phyloP scores from a whole-genome alignment of 1,284 basidiomycete genomes.

The Moesziomyces sp. region DNA sequence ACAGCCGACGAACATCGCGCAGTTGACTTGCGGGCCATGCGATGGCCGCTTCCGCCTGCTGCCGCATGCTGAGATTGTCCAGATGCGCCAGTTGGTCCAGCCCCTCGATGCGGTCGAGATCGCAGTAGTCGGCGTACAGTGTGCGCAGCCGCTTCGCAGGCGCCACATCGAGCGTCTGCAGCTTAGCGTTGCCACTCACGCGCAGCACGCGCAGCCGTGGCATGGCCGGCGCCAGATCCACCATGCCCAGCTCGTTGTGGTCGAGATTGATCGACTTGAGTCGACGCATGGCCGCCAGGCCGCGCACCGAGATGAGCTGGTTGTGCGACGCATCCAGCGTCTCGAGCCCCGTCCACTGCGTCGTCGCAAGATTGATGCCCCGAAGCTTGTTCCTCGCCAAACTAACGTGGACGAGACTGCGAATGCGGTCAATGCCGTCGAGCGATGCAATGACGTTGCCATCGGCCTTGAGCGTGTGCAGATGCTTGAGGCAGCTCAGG shows the following conservation, averaged over 20 bases:
- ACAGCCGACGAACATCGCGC: constrained; percentile 89
- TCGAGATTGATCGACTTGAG: constrained; percentile 86
- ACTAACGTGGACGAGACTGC: constrained; percentile 79
- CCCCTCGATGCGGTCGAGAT: constrained; percentile 71
- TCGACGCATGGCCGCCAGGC: constrained; percentile 34
- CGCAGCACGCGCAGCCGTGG: constrained; percentile 77
- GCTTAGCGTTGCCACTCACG: constrained; percentile 79
- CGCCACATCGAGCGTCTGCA: constrained; percentile 77
- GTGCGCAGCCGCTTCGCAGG: constrained; percentile 82
- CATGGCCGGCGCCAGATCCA: constrained; percentile 68
- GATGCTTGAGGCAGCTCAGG: constrained; percentile 70
- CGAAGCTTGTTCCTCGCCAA: constrained; percentile 80
- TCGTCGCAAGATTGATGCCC: constrained; percentile 72
- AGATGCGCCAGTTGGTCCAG: constrained; percentile 75
- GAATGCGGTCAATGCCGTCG: constrained; percentile 78
- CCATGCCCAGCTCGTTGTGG: constrained; percentile 76
- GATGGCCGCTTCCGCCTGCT: constrained; percentile 78
- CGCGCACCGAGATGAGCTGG: constrained; percentile 70
- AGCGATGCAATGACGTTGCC: constrained; percentile 80
- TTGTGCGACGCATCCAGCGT: constrained; percentile 85
- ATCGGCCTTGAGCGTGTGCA: constrained; percentile 89
- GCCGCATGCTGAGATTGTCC: constrained; percentile 90
- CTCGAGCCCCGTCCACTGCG: constrained; percentile 72
- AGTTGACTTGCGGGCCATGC: constrained; percentile 76
- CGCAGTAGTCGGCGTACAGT: constrained; percentile 90